Conservation (phyloP, 1,139 yeast species). For the Sugiyamaella paludigena region DNA sequence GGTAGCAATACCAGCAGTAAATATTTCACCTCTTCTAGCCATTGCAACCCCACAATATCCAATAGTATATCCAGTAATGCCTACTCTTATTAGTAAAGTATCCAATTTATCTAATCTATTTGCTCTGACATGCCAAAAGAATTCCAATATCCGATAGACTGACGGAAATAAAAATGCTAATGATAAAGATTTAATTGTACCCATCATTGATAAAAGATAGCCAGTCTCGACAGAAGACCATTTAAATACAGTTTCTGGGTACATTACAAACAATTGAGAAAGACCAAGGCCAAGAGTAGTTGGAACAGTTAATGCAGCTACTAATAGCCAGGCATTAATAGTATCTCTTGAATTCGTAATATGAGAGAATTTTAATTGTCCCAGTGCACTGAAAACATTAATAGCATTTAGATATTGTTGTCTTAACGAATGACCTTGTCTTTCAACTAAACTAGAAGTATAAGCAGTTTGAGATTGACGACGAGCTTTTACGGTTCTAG, state of each 20-base stretch:
- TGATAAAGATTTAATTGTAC: slow-evolving; percentile 46
- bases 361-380: slow-evolving; percentile 35
- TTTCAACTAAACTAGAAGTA: slow-evolving; percentile 3
- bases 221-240: slow-evolving; percentile 65
- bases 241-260: slow-evolving; percentile 54
- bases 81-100: slow-evolving; percentile 43
- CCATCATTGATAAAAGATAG: slow-evolving; percentile 53
- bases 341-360: slow-evolving; percentile 41
- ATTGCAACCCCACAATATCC: slow-evolving; percentile 44
- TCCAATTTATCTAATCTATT: slow-evolving; percentile 55
- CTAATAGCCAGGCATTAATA: slow-evolving; percentile 45
- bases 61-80: slow-evolving; percentile 43
- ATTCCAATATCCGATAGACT: slow-evolving; percentile 40
- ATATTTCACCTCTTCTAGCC: slow-evolving; percentile 32
- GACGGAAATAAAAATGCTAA: slow-evolving; percentile 46
- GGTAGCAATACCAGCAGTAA: slow-evolving; percentile 33
- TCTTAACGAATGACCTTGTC: slow-evolving; percentile 2
- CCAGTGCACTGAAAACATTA: slow-evolving; percentile 47
- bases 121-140: slow-evolving; percentile 30
- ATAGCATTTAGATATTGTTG: slow-evolving; percentile 16
- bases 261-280: slow-evolving; percentile 52
- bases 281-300: slow-evolving; percentile 37
- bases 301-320: slow-evolving; percentile 43
- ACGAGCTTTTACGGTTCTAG: slow-evolving; percentile 38
- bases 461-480: slow-evolving; percentile 16